Base-by-base conservation (phyloP, 106 monocot genomes). In the Chionographis japonica region DNA sequence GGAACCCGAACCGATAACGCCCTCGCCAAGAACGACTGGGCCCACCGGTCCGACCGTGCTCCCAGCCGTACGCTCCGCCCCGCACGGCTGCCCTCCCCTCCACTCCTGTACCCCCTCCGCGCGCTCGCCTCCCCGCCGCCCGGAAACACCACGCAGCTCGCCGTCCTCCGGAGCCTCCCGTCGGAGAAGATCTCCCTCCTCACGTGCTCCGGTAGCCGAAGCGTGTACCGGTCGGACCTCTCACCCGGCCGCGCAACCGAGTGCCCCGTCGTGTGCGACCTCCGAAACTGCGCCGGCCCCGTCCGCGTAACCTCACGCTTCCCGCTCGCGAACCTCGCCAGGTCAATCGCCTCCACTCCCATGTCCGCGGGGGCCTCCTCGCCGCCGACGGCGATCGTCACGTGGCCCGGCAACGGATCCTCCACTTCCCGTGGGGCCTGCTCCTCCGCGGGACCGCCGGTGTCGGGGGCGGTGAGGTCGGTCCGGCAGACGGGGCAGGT, bases 401-500 rank as follows among this genome's bases (percentile, higher is more conserved):
- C 68, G 39, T 54, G 38, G 55, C 16, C 56, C 11, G 56, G 14
- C 40, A n/a, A 57, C n/a, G 53, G 40, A 2, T 3, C 39, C 1
- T 27, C 27, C 27, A 27, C 27, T 27, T 27, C 27, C 27, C 27
- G 27, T 10, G 46, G 5, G 46, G 46, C 43, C 8, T 6, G 14
- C 13, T 43, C 14, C 3, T 18, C 40, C 6, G 27, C 39, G 0
- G 52, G 53, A 43, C 4, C 11, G 49, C 6, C 12, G 20, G 58
- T 37, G 54, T 16, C 54, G 61, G 43, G 3, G 56, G 36, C 63
- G 58, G 60, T 61, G 67, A 87, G 79, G 49, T 87, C 76, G n/a
- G 43, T 46, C 56, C 86, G 75, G 70, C 86, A 87, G 53, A 87
- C 86, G 60, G 86, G 86, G 60, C 86, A 87, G 19, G 86, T 87